Evolutionary conservation across 2,329 filamentous ascomycete genomes (phyloP), one percentile per base, ranked within the genome.

Genomic region (Epichloe brachyelytri): DNA sequence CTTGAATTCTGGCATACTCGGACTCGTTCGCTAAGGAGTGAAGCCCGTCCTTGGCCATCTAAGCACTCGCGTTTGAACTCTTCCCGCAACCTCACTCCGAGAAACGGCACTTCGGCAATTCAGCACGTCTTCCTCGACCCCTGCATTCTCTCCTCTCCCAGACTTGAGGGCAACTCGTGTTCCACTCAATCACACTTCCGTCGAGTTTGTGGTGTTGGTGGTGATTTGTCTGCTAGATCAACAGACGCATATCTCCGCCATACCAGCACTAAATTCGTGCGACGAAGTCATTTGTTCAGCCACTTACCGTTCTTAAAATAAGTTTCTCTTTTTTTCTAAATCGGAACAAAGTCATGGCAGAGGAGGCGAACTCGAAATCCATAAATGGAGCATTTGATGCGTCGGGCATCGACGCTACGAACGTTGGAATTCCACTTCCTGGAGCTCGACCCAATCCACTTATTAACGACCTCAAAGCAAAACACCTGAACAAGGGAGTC

Each of bases 401-500:
- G 7, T 47, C 50, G 30, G 34, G 22, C 33, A 47, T 45, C 4
- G 47, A 40, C 8, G 20, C n/a, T 15, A 5, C 43, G n/a, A 33
- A 30, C 11, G 15, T 19, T 8, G 15, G 53, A 14, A 41, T 17
- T 30, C 49, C 49, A n/a, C 34, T 39, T 4, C 51, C 49, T 39
- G 55, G 54, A 7, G 48, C 64, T 34, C 49, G 61, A 33, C 57
- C 68, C n/a, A 71, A 71, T 48, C 64, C 63, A 11, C 56, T 72
- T 39, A 61, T 70, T 17, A 63, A 71, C 43, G 60, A 65, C 22
- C 56, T 72, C 10, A 64, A 63, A 34, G 54, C 62, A 3, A 52
- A 61, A 1, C 63, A 72, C 20, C 57, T 70, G 22, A 64, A 70
- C 17, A 65, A 66, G 19, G 75, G 75, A 15, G 74, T 78, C 34